Evolutionary conservation across 1,284 basidiomycete species (phyloP).

Genomic region (Puccinia horiana): DNA sequence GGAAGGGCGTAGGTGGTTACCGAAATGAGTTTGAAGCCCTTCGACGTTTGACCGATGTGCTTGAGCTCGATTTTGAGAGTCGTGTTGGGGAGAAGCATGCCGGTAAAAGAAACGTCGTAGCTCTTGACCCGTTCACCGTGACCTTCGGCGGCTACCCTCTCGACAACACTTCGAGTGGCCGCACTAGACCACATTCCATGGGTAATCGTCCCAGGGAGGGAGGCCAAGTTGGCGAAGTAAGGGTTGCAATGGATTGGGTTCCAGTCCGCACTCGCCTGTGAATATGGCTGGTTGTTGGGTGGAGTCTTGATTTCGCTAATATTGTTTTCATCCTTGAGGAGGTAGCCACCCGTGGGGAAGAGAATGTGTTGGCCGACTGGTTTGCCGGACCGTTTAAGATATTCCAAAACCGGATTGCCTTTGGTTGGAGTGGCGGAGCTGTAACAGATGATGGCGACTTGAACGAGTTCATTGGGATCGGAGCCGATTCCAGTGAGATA

Average conservation of each 20-base stretch:
- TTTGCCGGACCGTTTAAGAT: conserved; percentile 84
- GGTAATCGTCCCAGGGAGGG: conserved; percentile 92
- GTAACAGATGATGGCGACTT: conserved; percentile 85
- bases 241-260: conserved; percentile 98
- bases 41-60: conserved; percentile 81
- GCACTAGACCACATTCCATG: conserved; percentile 97
- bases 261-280: conserved; percentile 92
- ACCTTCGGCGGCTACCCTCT: conserved; percentile 90
- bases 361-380: conserved; percentile 75
- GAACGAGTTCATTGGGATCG: conserved; percentile 65
- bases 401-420: conserved; percentile 90
- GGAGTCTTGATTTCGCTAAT: conserved; percentile 61
- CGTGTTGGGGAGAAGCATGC: conserved; percentile 95
- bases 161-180: conserved; percentile 86
- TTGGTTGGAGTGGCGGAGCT: conserved; percentile 75
- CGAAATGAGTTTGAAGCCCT: conserved; percentile 87
- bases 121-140: conserved; percentile 85
- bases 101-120: conserved; percentile 88
- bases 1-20: conserved; percentile 82
- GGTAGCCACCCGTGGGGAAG: conserved; percentile 82
- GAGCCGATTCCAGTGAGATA: conserved; percentile 58
- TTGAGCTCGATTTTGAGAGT: conserved; percentile 82
- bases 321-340: conserved; percentile 64
- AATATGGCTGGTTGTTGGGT: conserved; percentile 89
- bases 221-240: conserved; percentile 92